These are phyloP conservation scores for Coemansia sp. DNA, from an alignment of 192 early-diverging fungal species.

Conservation along the genomic window DNA sequence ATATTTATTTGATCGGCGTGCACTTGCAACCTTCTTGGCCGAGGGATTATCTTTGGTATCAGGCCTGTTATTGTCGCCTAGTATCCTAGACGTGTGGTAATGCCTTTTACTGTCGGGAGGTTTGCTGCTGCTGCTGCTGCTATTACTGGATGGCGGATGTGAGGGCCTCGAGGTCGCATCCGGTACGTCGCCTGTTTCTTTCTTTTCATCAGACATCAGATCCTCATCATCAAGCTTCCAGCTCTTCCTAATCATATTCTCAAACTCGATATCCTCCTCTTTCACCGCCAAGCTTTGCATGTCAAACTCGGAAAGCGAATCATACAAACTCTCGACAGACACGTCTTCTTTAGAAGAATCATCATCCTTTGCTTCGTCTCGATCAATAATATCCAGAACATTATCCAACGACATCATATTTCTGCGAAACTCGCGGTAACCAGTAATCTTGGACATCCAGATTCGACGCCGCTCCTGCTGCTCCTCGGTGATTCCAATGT, in stretches of 20 bases:
- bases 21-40: not conserved
- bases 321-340: not conserved
- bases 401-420: conserved; percentile 36
- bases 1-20: no score
- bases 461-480: conserved; percentile 40
- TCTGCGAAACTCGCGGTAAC: conserved; percentile 36
- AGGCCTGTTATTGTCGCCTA: not conserved
- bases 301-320: not conserved
- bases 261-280: conserved; percentile 39
- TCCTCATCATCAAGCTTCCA: conserved; percentile 47
- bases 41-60: not conserved
- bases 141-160: no score
- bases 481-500: conserved; percentile 34
- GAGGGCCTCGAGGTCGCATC: not conserved
- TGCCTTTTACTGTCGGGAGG: not conserved
- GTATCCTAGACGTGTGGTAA: not conserved
- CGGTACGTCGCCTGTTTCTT: not conserved
- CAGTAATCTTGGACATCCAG: conserved; percentile 45
- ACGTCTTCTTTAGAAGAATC: not conserved
- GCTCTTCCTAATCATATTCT: conserved; percentile 41
- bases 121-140: not conserved
- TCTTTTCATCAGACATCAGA: not conserved
- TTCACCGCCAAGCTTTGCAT: not conserved
- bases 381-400: conserved; percentile 19
- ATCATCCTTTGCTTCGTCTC: not conserved